Evolutionary conservation across 192 early-diverging fungal species (phyloP).

Genomic region (Podila epigama): DNA sequence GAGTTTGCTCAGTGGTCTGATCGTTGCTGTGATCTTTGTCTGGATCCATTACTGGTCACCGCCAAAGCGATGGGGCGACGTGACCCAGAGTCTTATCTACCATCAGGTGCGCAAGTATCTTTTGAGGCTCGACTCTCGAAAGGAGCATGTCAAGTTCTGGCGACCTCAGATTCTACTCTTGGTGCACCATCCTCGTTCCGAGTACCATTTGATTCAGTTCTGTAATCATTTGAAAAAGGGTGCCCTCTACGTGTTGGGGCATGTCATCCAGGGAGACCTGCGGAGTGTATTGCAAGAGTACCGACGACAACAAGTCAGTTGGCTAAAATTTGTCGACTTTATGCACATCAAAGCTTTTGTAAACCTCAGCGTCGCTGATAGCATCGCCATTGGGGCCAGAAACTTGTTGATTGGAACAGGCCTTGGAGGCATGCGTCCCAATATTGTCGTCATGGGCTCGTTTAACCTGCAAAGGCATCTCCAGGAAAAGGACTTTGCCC

Average conservation of each 20-base stretch:
- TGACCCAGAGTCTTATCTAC: slow-evolving; percentile 73
- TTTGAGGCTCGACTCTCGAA: slow-evolving; percentile 66
- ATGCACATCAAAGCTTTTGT: slow-evolving; percentile 70
- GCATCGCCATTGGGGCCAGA: slow-evolving; percentile 59
- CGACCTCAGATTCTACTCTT: slow-evolving; percentile 73
- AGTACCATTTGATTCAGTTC: slow-evolving; percentile 66
- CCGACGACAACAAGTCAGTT: slow-evolving; percentile 58
- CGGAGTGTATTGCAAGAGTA: slow-evolving; percentile 58
- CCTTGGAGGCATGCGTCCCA: slow-evolving; percentile 73
- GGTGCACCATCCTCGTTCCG: slow-evolving; percentile 66
- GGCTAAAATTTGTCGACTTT: slow-evolving; percentile 68
- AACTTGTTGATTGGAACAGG: slow-evolving; percentile 68
- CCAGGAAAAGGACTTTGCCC: slow-evolving; percentile 6
- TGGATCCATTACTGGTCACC: slow-evolving; percentile 71
- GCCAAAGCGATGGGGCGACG: slow-evolving; percentile 76
- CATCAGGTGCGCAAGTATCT: slow-evolving; percentile 78
- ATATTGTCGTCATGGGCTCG: slow-evolving; percentile 70
- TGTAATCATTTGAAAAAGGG: slow-evolving; percentile 77
- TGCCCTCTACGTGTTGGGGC: slow-evolving; percentile 71
- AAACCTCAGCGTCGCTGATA: slow-evolving; percentile 60
- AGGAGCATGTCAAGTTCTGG: slow-evolving; percentile 79
- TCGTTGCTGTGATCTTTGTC: slow-evolving; percentile 63
- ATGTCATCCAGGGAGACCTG: slow-evolving; percentile 66
- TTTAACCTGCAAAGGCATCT: slow-evolving; percentile 53
- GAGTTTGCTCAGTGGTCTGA: slow-evolving; percentile 56